Conservation (phyloP, 2,329 filamentous ascomycete genomes). For the Aspergillus aculeatus region DNA sequence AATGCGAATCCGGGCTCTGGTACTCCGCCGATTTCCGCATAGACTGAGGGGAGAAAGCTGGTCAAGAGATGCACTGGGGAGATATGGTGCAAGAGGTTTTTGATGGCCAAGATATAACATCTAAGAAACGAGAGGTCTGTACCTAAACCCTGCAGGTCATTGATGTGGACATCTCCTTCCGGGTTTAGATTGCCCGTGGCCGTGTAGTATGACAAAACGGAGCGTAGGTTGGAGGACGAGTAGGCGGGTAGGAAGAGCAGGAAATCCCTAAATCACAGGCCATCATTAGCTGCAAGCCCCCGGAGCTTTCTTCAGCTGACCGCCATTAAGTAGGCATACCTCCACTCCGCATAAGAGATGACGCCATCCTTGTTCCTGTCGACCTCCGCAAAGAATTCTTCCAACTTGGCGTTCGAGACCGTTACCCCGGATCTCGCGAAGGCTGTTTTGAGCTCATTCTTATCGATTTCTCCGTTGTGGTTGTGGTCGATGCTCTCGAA, state of each 20-base stretch:
- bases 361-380: slow-evolving; percentile 83
- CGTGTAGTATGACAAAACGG: slow-evolving; percentile 87
- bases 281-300: slow-evolving; percentile 9
- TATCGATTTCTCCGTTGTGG: slow-evolving; percentile 80
- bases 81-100: slow-evolving; percentile 37
- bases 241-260: slow-evolving; percentile 79
- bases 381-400: slow-evolving; percentile 84
- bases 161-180: slow-evolving; percentile 92
- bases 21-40: slow-evolving; percentile 31
- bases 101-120: slow-evolving; percentile 33
- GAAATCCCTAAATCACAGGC: slow-evolving; percentile 67
- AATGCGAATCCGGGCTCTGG: slow-evolving; percentile 26
- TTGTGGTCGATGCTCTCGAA: slow-evolving; percentile 87
- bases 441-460: slow-evolving; percentile 75
- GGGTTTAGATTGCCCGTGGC: slow-evolving; percentile 84
- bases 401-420: slow-evolving; percentile 73
- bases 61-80: slow-evolving; percentile 35
- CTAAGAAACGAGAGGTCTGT: slow-evolving; percentile 51
- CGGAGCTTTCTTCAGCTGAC: neutral
- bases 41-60: slow-evolving; percentile 32
- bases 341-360: slow-evolving; percentile 94
- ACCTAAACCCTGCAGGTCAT: slow-evolving; percentile 94
- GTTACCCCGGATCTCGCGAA: slow-evolving; percentile 76
- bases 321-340: slow-evolving; percentile 59
- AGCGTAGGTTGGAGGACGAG: slow-evolving; percentile 63